Evolutionary conservation across 2,329 filamentous ascomycete genomes (phyloP), one percentile per base, ranked within the genome.

Genomic region (Xylaria sp.): DNA sequence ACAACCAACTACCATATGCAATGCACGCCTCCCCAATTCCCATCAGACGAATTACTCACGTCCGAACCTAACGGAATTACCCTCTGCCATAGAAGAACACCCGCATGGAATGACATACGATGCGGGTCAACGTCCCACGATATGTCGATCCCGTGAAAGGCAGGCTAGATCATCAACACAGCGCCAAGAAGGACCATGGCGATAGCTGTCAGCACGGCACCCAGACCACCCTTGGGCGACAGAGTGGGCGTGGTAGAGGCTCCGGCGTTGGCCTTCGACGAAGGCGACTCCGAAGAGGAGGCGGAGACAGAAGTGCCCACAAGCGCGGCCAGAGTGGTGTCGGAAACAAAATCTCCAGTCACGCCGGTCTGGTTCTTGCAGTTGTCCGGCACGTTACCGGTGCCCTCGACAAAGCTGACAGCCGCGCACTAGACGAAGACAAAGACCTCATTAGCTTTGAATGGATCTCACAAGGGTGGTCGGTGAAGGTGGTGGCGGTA

Each of bases 341-440:
- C 74, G 7, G 55, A 49, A 7, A 44, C 54, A 50, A 71, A 74
- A 2, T 60, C 57, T 1, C 62, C 69, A 1, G 63, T 64, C n/a
- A 76, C 65, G 42, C 65, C 59, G 13, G 69, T 71, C 26, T 57
- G 66, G 61, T 79, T 80, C 34, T 56, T 71, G 68, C 77, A 80
- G 3, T 56, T 46, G 13, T 42, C 43, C 1, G 68, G 68, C 2
- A 58, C 56, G 16, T 59, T 58, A 43, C 62, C 68, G 13, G 64
- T 65, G 42, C 78, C 78, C 3, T 68, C 63, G 57, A 86, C 79
- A 61, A 85, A 85, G 59, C 79, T 79, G 60, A 84, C 79, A 29
- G 76, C 74, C 39, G 81, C 70, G 63, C 82, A 85, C 81, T 85
- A 47, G 3, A 6, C 9, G 26, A n/a, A 2, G 19, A 41, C 18